Percentiles rank a stretch among this genome's conserved stretches.
phyloP scores from a whole-genome alignment of 768 basidiomycete species.

The Lactarius quietus region DNA sequence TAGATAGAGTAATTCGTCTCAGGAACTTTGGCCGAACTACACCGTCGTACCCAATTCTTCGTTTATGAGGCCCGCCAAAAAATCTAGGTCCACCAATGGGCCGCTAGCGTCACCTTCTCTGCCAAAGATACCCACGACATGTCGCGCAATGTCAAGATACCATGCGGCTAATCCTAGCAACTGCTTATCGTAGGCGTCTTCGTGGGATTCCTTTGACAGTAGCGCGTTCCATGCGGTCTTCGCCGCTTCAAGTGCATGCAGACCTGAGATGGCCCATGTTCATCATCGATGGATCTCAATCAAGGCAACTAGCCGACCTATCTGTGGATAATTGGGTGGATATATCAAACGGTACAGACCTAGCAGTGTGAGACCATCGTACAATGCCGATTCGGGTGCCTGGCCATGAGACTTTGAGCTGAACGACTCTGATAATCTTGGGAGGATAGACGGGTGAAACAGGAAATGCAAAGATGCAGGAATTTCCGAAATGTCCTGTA shows the following conservation, averaged over 20 bases:
- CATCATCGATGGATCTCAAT: neutral
- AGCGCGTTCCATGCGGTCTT: slow-evolving; percentile 75
- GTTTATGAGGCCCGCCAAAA: slow-evolving; percentile 11
- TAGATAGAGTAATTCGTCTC: neutral
- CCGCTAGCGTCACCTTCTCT: slow-evolving; percentile 22
- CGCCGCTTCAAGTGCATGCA: slow-evolving; percentile 71
- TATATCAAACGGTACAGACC: slow-evolving; percentile 69
- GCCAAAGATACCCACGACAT: slow-evolving; percentile 13
- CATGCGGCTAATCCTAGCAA: neutral
- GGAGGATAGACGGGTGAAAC: slow-evolving; percentile 58
- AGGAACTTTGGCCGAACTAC: slow-evolving; percentile 29
- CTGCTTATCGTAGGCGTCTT: neutral
- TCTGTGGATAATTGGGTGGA: slow-evolving; percentile 77
- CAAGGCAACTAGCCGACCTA: slow-evolving; percentile 45
- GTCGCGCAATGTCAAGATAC: slow-evolving; percentile 5
- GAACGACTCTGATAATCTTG: slow-evolving; percentile 57
- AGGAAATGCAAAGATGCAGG: slow-evolving; percentile 42
- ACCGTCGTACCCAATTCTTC: neutral
- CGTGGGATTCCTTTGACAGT: slow-evolving; percentile 31
- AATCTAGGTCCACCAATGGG: slow-evolving; percentile 14
- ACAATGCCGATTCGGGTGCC: slow-evolving; percentile 47
- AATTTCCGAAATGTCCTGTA: slow-evolving; percentile 35
- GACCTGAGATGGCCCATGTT: slow-evolving; percentile 42
- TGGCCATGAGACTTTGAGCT: slow-evolving; percentile 69
- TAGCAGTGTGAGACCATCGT: slow-evolving; percentile 53